Evolutionary conservation across 805 yeast species (phyloP).

Genomic region (Yarrowia deformans): DNA sequence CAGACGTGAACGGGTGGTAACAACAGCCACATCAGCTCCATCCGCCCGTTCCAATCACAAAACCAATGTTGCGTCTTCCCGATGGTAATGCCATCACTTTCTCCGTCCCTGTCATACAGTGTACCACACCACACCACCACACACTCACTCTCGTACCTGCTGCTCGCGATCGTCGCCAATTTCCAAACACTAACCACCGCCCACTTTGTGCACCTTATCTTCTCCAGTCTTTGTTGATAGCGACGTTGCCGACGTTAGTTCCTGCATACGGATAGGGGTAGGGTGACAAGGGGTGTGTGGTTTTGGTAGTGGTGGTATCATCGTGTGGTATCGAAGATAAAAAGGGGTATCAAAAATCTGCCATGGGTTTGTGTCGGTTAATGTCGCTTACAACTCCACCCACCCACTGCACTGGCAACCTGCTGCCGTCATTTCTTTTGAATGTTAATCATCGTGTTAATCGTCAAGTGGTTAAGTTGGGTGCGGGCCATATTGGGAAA

Average conservation of each 20-base stretch:
- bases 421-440: constrained; percentile 1
- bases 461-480: neutral
- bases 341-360: neutral
- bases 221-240: neutral
- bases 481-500: constrained; percentile 22
- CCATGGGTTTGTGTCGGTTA: too few species aligned
- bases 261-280: constrained; percentile 3
- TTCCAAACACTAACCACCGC: constrained; percentile 21
- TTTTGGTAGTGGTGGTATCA: too few species aligned
- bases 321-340: too few species aligned
- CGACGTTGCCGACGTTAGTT: neutral
- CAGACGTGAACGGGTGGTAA: too few species aligned
- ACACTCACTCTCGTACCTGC: constrained; percentile 4
- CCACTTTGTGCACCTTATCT: constrained; percentile 22
- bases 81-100: too few species aligned
- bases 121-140: constrained; percentile 6
- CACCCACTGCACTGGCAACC: too few species aligned
- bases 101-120: too few species aligned
- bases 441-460: constrained; percentile 21
- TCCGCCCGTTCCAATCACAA: too few species aligned
- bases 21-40: too few species aligned
- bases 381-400: too few species aligned
- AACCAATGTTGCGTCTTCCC: too few species aligned
- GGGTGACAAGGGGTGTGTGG: neutral
- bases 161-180: constrained; percentile 30